Evolutionary conservation across 2,329 filamentous ascomycete genomes (phyloP).

Genomic region (Catunica adiposa): DNA sequence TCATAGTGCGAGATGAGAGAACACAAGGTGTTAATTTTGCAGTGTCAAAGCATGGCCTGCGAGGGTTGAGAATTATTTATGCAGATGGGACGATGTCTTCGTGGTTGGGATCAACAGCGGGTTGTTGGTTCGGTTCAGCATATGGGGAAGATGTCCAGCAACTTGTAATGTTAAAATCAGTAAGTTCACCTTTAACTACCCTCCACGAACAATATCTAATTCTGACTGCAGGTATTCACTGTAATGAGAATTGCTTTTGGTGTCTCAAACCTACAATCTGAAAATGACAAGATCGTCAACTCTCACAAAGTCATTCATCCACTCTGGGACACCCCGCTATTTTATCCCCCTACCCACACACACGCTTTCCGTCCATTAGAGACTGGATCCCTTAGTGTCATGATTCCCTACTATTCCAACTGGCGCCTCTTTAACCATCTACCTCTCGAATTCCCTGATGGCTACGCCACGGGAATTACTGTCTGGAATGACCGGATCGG

Average conservation of each 20-base stretch:
- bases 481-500: conserved; percentile 10
- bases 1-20: not conserved
- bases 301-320: conserved; percentile 11
- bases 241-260: conserved; percentile 12
- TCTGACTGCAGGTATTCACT: conserved; percentile 7
- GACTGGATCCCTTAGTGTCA: conserved; percentile 9
- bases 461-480: conserved; percentile 11
- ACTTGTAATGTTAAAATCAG: conserved; percentile 11
- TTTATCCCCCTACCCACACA: conserved; percentile 7
- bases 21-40: conserved; percentile 12
- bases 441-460: conserved; percentile 7
- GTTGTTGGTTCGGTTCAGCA: conserved; percentile 11
- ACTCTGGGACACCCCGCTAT: conserved; percentile 9
- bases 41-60: conserved; percentile 12
- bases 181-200: not conserved
- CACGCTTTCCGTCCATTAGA: conserved; percentile 10
- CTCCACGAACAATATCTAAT: too few species aligned
- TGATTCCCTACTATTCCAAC: conserved; percentile 13
- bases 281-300: conserved; percentile 9
- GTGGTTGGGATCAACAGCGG: conserved; percentile 11
- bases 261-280: conserved; percentile 12
- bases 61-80: conserved; percentile 12
- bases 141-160: conserved; percentile 10
- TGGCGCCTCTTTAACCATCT: conserved; percentile 11
- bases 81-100: conserved; percentile 9